Evolutionary conservation across 2,329 filamentous ascomycete genomes (phyloP), one percentile per base, ranked within the genome.

Genomic region (Diaporthe caulivora): DNA sequence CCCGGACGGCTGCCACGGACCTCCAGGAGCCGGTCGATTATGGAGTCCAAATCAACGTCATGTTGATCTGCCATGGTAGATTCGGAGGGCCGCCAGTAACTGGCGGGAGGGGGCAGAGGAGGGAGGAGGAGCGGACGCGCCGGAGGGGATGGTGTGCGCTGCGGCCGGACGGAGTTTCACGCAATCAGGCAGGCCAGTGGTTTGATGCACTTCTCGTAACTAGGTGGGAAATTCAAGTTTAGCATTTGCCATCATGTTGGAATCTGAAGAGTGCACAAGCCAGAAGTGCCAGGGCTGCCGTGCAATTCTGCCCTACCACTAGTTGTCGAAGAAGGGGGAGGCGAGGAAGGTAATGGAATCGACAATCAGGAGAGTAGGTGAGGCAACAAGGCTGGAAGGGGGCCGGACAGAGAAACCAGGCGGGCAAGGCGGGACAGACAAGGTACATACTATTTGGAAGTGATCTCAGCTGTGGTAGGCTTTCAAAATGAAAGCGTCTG

Each of bases 1-100:
- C 97, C 97, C 73, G 97, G 97, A 82, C 97, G 93, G 90, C 95
- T 98, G 83, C 96, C 97, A 86, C 97, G 93, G 83, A 98, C 97
- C 87, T 99, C 97, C 82, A 98, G 90, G 82, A 99, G 91, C 86
- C 97, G 92, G 86, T 98, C 96, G 89, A 99, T 98, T 92, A 98
- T 98, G 82, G 95, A 98, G 87, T 99, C 97, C 87, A 99, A 91
- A 88, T 98, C 96, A 87, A 98, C 94, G 87, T 98, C 96, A 87
- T 95, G 87, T 84, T 90, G 88, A 84, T 91, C 89, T 82, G 88
- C 88, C 92, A 87, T 92, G 82, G 77, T 78, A 68, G 71, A 29
- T 75, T 81, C 81, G 81, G 84, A 65, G 81, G 81, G 83, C 83
- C 82, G 83, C 82, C 83, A 67, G 65, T n/a, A 70, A 58, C 71